Percentiles rank a stretch among this genome's conserved stretches.
These are phyloP conservation scores for Stagonosporopsis rhizophila DNA, from an alignment of 2,329 filamentous ascomycete genomes.

Conservation along the genomic window DNA sequence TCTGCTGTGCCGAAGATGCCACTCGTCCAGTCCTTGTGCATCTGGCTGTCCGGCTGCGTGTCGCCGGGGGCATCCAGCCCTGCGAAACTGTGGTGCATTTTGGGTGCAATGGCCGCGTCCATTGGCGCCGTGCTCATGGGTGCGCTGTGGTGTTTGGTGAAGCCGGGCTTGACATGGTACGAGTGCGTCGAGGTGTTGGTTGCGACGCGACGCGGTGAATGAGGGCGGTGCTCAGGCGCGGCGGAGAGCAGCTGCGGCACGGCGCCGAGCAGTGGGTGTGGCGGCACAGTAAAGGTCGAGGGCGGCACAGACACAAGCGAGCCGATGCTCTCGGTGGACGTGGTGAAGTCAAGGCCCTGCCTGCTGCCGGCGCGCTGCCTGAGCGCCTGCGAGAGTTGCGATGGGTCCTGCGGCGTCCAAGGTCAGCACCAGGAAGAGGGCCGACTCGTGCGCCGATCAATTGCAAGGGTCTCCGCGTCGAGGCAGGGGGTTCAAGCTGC, in stretches of 20 bases:
- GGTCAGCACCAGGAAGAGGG: conserved; percentile 28
- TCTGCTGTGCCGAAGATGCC: conserved; percentile 27
- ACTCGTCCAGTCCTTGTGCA: conserved; percentile 52
- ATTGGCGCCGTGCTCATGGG: conserved; percentile 34
- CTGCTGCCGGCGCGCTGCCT: conserved; percentile 43
- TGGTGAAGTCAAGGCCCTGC: conserved; percentile 32
- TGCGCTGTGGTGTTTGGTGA: conserved; percentile 41
- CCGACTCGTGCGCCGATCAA: conserved; percentile 27
- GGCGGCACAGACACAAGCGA: conserved; percentile 20
- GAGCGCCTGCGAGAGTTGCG: conserved; percentile 47
- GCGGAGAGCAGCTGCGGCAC: conserved; percentile 24
- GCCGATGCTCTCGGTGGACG: conserved; percentile 29
- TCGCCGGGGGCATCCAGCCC: conserved; percentile 51
- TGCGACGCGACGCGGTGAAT: conserved; percentile 40
- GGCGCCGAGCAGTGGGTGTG: conserved; percentile 12
- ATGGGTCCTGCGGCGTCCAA: conserved; percentile 43
- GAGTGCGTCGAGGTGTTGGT: conserved; percentile 5
- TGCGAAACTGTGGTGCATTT: conserved; percentile 49
- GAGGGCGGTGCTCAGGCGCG: conserved; percentile 20
- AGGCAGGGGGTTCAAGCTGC: conserved; percentile 20
- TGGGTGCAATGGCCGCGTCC: conserved; percentile 27
- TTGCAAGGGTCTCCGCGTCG: conserved; percentile 31
- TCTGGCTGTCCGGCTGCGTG: conserved; percentile 57
- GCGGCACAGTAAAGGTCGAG: conserved; percentile 13
- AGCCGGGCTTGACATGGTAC: conserved; percentile 41